Evolutionary conservation across 352 stramenopile species (phyloP), one percentile per base, ranked within the genome.

Genomic region (Phytopythium sindhum): DNA sequence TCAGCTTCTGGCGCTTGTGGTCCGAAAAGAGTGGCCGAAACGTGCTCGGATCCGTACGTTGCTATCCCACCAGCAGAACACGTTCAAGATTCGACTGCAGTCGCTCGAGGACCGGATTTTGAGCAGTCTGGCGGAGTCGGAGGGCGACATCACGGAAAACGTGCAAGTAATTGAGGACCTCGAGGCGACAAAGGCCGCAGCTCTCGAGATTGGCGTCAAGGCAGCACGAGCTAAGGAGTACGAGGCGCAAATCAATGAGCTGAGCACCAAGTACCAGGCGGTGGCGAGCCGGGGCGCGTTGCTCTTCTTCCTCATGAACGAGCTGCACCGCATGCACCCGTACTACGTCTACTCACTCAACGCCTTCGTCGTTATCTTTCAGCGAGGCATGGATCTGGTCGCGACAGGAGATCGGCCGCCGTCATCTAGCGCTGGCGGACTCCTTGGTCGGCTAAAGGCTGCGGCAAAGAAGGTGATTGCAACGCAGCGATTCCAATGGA

Each of bases 261-360:
- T 97, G 10, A 96, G 83, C 37, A 78, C 89, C 4, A 97, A 97
- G 73, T 98, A 98, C 66, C 80, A 95, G n/a, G 78, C 83, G 1
- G 95, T 98, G 21, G 95, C 94, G 7, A 84, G 70, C 29, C 81
- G 95, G n/a, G 92, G 90, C 12, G 90, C 92, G n/a, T 67, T 98
- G 64, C 77, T 98, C 4, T 98, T 98, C 73, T 98, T 98, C 74
- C 72, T 98, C 48, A 97, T 98, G 86, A 93, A 97, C 66, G 86
- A 89, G 11, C 74, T 98, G 39, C 65, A 91, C 48, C 96, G 93
- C 35, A 92, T 98, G 57, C 93, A 98, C 66, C 84, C 91, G 56
- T 98, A 98, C 73, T 98, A 98, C 66, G 94, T 97, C 57, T 98
- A 98, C 65, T 98, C 90, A 17, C 77, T 98, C 29, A 97, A 97